Percentiles rank a stretch among this genome's conserved stretches.
These are phyloP conservation scores for Gillenia trifoliata DNA, from an alignment of 306 rosid genomes.

Conservation along the genomic window DNA sequence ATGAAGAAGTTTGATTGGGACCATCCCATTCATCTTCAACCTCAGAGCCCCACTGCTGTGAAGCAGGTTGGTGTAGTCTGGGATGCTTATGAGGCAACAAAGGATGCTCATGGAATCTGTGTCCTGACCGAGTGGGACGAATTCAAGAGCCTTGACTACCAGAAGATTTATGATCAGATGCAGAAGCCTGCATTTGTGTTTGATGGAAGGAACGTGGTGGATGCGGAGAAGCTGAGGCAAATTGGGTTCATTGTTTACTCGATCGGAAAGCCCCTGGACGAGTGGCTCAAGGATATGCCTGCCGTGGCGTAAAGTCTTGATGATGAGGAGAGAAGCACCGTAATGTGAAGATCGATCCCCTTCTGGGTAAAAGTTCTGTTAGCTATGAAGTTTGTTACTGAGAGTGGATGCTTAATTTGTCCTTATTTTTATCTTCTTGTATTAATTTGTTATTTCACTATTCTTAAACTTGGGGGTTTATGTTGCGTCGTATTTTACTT, in stretches of 20 bases:
- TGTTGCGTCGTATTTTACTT: slow-evolving; percentile 12
- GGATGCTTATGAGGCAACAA: slow-evolving; percentile 69
- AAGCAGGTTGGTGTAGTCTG: slow-evolving; percentile 59
- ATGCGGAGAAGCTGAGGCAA: slow-evolving; percentile 59
- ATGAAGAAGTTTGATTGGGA: slow-evolving; percentile 94
- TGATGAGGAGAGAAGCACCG: slow-evolving; percentile 6
- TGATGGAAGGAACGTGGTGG: slow-evolving; percentile 66
- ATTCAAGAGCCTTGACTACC: slow-evolving; percentile 65
- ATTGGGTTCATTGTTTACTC: slow-evolving; percentile 81
- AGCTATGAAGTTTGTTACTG: slow-evolving; percentile 12
- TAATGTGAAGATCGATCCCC: slow-evolving; percentile 7
- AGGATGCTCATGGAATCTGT: slow-evolving; percentile 73
- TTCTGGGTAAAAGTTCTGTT: background rate
- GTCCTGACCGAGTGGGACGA: slow-evolving; percentile 82
- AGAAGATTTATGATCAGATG: slow-evolving; percentile 60
- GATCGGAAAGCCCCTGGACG: slow-evolving; percentile 75
- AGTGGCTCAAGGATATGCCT: slow-evolving; percentile 94
- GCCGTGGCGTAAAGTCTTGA: slow-evolving; percentile 52
- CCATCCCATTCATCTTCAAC: slow-evolving; percentile 79
- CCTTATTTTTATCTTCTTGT: slow-evolving; percentile 6
- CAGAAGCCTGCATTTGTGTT: slow-evolving; percentile 85
- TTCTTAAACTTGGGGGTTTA: slow-evolving; percentile 25
- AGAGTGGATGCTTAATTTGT: slow-evolving; percentile 20
- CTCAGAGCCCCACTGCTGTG: slow-evolving; percentile 52
- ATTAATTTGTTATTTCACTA: slow-evolving; percentile 3